Evolutionary conservation across 148 eudicot species (phyloP).

Genomic region (Arbutus unedo): DNA sequence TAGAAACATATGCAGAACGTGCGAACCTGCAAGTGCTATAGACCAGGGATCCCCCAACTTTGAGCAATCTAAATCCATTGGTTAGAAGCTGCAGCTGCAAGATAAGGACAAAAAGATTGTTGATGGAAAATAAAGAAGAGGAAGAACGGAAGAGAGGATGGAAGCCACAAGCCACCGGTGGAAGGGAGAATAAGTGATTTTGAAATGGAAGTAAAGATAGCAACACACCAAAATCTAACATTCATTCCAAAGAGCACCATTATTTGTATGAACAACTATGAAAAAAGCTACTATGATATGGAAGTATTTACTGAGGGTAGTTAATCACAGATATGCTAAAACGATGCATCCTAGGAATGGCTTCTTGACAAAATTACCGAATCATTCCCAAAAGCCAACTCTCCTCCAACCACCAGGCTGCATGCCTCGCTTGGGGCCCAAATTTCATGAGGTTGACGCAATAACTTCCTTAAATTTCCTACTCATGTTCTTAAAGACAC

Average conservation of each 20-base stretch:
- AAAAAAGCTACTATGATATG: neutral
- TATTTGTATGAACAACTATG: neutral
- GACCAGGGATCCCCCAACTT: slow-evolving; percentile 79
- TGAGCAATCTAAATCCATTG: slow-evolving; percentile 87
- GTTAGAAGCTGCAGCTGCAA: slow-evolving; percentile 80
- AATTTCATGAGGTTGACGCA: neutral
- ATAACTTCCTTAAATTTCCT: neutral
- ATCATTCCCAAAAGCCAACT: neutral
- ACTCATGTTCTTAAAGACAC: neutral
- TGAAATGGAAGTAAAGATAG: neutral
- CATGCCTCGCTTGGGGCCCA: neutral
- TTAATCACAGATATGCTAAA: neutral
- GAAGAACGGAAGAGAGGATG: neutral
- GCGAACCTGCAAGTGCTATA: slow-evolving; percentile 97
- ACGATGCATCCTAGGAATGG: neutral
- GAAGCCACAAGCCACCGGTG: neutral
- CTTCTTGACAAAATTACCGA: neutral
- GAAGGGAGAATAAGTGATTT: neutral
- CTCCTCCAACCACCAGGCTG: neutral
- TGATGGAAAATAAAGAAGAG: neutral
- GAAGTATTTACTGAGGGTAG: neutral
- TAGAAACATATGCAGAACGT: neutral
- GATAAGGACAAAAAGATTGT: neutral
- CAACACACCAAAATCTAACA: neutral
- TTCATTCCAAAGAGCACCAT: neutral